Conservation (phyloP, 192 early-diverging fungal species). For the Coemansia sp. region DNA sequence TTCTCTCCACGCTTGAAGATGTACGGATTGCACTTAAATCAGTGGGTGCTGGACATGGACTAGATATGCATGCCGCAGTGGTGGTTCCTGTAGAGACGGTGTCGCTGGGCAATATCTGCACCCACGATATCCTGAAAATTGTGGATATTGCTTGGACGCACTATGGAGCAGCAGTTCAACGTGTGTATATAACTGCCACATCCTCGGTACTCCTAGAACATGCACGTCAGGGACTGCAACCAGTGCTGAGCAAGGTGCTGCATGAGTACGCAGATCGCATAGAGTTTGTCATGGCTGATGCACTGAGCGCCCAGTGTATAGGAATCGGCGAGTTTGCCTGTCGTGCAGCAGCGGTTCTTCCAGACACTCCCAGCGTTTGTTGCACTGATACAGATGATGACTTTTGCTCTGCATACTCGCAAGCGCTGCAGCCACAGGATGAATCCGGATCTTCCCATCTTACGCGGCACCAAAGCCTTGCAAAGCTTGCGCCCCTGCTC, state of each 20-base stretch:
- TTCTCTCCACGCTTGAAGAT: conserved; percentile 38
- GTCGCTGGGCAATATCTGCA: conserved; percentile 26
- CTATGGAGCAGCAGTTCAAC: conserved; percentile 27
- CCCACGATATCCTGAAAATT: conserved; percentile 8
- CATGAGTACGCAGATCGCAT: not conserved
- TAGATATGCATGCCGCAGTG: conserved; percentile 17
- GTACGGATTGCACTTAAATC: conserved; percentile 41
- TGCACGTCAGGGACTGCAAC: conserved; percentile 29
- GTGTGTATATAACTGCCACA: conserved; percentile 36
- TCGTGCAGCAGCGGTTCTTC: not conserved
- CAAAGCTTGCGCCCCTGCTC: not conserved
- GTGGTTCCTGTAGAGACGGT: conserved; percentile 43
- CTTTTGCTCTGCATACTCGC: conserved; percentile 40
- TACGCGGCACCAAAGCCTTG: not conserved
- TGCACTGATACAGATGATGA: conserved; percentile 33
- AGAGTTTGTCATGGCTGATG: conserved; percentile 15
- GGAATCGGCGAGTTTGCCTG: not conserved
- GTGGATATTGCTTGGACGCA: conserved; percentile 17
- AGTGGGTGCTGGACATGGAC: not conserved
- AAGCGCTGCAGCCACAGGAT: not conserved
- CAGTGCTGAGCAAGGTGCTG: conserved; percentile 11
- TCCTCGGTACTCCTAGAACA: conserved; percentile 48
- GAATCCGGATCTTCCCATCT: not conserved
- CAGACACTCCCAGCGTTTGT: conserved; percentile 13
- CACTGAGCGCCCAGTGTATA: conserved; percentile 9